Evolutionary conservation across 192 early-diverging fungal genomes (phyloP).

Genomic region (Linnemannia schmuckeri): DNA sequence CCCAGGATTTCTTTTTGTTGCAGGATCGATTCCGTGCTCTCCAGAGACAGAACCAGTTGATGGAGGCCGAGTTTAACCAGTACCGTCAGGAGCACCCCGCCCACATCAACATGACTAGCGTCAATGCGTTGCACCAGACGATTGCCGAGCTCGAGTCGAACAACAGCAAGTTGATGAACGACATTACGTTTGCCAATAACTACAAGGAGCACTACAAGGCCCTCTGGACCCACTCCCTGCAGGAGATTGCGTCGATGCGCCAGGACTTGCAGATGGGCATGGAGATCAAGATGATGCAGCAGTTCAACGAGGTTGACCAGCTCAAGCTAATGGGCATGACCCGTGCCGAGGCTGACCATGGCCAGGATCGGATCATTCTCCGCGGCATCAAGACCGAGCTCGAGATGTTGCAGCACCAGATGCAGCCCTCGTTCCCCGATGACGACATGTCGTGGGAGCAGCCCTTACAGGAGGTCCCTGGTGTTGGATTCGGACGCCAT

Average conservation of each 20-base stretch:
- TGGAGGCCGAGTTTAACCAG: slow-evolving; percentile 51
- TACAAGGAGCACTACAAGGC: slow-evolving; percentile 57
- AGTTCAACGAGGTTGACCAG: slow-evolving; percentile 55
- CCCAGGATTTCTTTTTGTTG: slow-evolving; percentile 52
- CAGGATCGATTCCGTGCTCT: slow-evolving; percentile 53
- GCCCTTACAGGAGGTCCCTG: slow-evolving; percentile 25
- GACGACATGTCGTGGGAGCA: slow-evolving; percentile 53
- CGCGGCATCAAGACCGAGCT: slow-evolving; percentile 49
- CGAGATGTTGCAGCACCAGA: slow-evolving; percentile 52
- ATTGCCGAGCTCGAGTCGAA: slow-evolving; percentile 48
- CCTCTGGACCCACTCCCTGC: slow-evolving; percentile 51
- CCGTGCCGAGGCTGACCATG: slow-evolving; percentile 45
- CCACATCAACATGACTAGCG: slow-evolving; percentile 36
- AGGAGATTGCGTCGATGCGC: slow-evolving; percentile 55
- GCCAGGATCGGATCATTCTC: slow-evolving; percentile 52
- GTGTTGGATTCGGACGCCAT: slow-evolving; percentile 7
- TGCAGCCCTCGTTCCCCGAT: slow-evolving; percentile 46
- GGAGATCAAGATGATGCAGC: slow-evolving; percentile 59
- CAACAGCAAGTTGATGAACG: slow-evolving; percentile 54
- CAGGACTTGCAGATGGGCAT: slow-evolving; percentile 56
- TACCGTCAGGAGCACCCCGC: slow-evolving; percentile 52
- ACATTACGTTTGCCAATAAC: slow-evolving; percentile 56
- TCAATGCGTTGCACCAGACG: slow-evolving; percentile 40
- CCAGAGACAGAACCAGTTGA: slow-evolving; percentile 49
- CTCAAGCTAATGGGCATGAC: slow-evolving; percentile 54